These are phyloP conservation scores for Jamesozyma rosinii DNA, from an alignment of 805 yeast species.

Conservation along the genomic window DNA sequence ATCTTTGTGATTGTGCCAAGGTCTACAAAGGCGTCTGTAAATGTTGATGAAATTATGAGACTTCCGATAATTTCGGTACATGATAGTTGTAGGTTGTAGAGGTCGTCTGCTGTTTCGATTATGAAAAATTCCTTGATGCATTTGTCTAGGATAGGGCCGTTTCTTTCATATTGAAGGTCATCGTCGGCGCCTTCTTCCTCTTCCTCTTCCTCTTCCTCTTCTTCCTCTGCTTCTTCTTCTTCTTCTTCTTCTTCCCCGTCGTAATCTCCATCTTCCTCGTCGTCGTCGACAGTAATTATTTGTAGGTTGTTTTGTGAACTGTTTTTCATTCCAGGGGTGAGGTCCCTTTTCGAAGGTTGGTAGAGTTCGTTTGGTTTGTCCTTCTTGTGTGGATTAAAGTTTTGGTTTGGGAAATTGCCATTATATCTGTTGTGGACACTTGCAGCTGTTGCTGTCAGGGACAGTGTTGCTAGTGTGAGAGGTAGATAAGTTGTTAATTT, in stretches of 20 bases:
- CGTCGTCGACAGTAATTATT: background rate
- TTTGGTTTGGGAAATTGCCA: background rate
- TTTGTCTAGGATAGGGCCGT: background rate
- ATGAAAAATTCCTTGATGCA: slow-evolving; percentile 30
- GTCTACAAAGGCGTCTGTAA: slow-evolving; percentile 41
- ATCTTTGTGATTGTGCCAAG: slow-evolving; percentile 36
- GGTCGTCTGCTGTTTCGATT: slow-evolving; percentile 32
- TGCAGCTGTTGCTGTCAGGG: background rate
- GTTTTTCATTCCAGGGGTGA: too few relatives aligned
- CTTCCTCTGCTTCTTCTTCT: background rate
- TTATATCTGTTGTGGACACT: background rate
- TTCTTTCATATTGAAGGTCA: background rate
- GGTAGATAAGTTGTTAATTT: background rate
- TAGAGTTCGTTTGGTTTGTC: too few relatives aligned
- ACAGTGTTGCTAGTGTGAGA: background rate
- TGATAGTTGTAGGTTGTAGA: slow-evolving; percentile 32
- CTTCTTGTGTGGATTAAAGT: too few relatives aligned
- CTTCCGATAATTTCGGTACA: slow-evolving; percentile 48
- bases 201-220: background rate
- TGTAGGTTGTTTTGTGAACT: background rate
- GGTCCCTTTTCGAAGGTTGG: too few relatives aligned
- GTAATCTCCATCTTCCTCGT: background rate
- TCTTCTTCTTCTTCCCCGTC: background rate
- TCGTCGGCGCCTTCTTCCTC: background rate
- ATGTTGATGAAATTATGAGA: slow-evolving; percentile 39